Percentiles rank a stretch among this genome's conserved stretches.
These are phyloP conservation scores for Neurospora terricola DNA, from an alignment of 495 filamentous ascomycete genomes.

Conservation along the genomic window DNA sequence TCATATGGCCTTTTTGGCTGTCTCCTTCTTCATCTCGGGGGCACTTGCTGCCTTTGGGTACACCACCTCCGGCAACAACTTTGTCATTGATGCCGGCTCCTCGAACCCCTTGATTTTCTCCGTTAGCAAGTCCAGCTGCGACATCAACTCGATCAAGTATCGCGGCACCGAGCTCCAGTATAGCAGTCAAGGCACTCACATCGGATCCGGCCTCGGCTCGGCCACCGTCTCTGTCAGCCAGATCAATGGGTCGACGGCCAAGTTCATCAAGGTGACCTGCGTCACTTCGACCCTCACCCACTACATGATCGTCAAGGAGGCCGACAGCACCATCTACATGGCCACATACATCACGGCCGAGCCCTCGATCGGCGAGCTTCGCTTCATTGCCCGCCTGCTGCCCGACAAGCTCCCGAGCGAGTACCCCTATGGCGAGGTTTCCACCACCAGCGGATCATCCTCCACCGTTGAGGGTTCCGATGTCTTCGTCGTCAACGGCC, in stretches of 20 bases:
- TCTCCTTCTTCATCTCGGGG: conserved; percentile 25
- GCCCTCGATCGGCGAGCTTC: conserved; percentile 50
- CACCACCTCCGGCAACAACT: conserved; percentile 32
- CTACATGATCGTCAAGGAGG: conserved; percentile 51
- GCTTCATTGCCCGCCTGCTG: conserved; percentile 54
- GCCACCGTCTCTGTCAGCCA: conserved; percentile 45
- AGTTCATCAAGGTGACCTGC: conserved; percentile 55
- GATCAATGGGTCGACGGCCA: conserved; percentile 17
- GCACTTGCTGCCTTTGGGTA: conserved; percentile 32
- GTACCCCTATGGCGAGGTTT: conserved; percentile 38
- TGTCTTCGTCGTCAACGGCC: conserved; percentile 49
- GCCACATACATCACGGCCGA: conserved; percentile 53
- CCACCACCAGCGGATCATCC: conserved; percentile 40
- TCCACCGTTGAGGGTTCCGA: conserved; percentile 51
- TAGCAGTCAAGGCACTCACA: conserved; percentile 40
- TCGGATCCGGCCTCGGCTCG: conserved; percentile 51
- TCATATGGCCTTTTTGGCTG: conserved; percentile 15
- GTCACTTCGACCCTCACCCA: conserved; percentile 50
- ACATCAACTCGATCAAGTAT: conserved; percentile 53
- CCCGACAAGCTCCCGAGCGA: conserved; percentile 45
- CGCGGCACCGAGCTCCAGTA: conserved; percentile 50
- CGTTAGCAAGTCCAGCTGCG: conserved; percentile 46
- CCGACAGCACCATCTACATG: conserved; percentile 51
- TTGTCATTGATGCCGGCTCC: conserved; percentile 45
- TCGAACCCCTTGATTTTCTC: conserved; percentile 46